Evolutionary conservation across 2,329 filamentous ascomycete species (phyloP), one percentile per base, ranked within the genome.

Genomic region (Pseudogymnoascus verrucosus): DNA sequence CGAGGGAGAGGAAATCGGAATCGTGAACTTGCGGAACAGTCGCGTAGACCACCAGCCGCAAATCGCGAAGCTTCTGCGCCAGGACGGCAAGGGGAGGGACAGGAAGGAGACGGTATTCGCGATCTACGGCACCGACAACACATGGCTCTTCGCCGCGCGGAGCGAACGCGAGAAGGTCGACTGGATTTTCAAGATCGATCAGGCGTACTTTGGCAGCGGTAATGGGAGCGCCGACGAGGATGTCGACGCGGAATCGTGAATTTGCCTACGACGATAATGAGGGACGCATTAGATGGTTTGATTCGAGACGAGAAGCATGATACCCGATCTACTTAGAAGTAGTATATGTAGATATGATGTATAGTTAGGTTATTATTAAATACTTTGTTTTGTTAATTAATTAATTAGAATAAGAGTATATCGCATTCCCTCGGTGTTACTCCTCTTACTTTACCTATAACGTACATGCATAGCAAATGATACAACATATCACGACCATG

Each of bases 121-220:
- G 11, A 85, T 99, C 61, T 99, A 98, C 73, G 93, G 91, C 44
- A 90, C 89, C 65, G 89, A 95, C 74, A 97, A 97, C 76, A 96
- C 93, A 34, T 99, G 93, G 84, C 81, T 99, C 42, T 98, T 99
- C 75, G 91, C 92, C 12, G 90, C 92, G 23, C 83, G 92, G 64
- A 93, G 87, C 70, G 93, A 97, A 78, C 84, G 88, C 60, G 93
- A 97, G 75, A 96, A 97, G 80, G 88, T 93, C 69, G 95, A 98
- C 74, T 99, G 95, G 95, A 96, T 99, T 69, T 84, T 96, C 75
- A 89, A 89, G 71, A 91, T 99, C 69, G 95, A 99, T 76, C 89
- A 96, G 79, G 71, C 69, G 36, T 74, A 73, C 67, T 74, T 74
- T 63, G 71, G 71, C 5, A 66, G 65, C 31, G 65, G 66, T 19